Evolutionary conservation across 2,329 filamentous ascomycete genomes (phyloP), one percentile per base, ranked within the genome.

Genomic region (Sarocladium strictum): DNA sequence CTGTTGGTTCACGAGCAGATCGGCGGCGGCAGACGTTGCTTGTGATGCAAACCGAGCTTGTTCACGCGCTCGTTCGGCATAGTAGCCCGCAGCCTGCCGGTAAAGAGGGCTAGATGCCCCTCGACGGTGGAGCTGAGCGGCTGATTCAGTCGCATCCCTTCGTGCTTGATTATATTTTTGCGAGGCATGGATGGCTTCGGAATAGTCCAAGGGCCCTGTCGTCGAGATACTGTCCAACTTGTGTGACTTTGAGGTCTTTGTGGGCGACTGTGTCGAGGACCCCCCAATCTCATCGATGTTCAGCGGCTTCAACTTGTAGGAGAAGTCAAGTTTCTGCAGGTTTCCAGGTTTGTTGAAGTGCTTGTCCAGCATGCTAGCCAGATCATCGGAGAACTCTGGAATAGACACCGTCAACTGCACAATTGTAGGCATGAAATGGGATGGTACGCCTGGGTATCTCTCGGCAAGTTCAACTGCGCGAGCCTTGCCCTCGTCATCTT

Each of bases 61-160:
- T 47, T 89, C 84, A 21, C 85, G 83, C 1, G 83, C 87, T 11
- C 87, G 74, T 53, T 89, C 81, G 1, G 84, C 78, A 67, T 96
- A 96, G 65, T 89, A 89, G 0, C 79, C 83, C 9, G 89, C 89
- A 1, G 83, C 92, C 55, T 85, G 87, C 21, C 85, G 81, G 74
- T 89, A 91, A 2, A 93, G 72, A 0, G 78, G 85, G 58, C 90
- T 83, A 0, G 89, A 91, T 60, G 80, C 85, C 21, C 79, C 77
- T 15, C 72, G 72, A 32, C 72, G 72, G 55, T 66, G 71, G 21
- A 77, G 69, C 3, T 71, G 66, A 1, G 70, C 62, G 0, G 76
- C 77, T 0, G 73, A 69, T 6, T 64, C 59, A 27, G 62, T 53
- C 45, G 69, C 69, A 21, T 70, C 65, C 26, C 64, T 63, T 19